Evolutionary conservation across 257 asterid species (phyloP), one percentile per base, ranked within the genome.

Genomic region (Scutellaria baicalensis): DNA sequence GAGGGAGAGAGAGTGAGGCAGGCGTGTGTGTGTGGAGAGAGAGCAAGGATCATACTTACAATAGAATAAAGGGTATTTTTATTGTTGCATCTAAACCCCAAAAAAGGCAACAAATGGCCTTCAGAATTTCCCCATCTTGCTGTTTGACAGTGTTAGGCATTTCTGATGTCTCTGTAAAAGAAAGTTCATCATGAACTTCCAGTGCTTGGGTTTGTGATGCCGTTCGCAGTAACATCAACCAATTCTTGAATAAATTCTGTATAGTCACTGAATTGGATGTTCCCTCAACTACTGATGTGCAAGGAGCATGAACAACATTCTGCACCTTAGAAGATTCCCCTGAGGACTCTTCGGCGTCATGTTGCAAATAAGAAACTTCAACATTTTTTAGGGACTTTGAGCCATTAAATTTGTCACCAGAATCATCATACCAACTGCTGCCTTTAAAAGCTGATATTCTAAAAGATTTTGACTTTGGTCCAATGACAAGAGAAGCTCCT

Each of bases 361-460:
- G 83, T 44, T 82, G 83, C 70, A 77, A 78, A 81, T 81, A 87
- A 66, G 91, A 83, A 80, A 83, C 78, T 58, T 83, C 71, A 56
- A 75, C 82, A 21, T 77, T 78, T 58, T 81, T 84, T 75, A 55
- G 72, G 35, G 87, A 75, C 67, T 84, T 84, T 69, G 93, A 82
- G 65, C 82, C 82, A 71, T 79, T 78, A 61, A 57, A 69, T 67
- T 76, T 79, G 78, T 81, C 74, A n/a, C 83, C 85, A 56, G 84
- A 74, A 69, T 82, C 84, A 77, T 82, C 83, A 73, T 70, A 70
- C 36, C 67, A 83, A 63, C 66, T 71, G 80, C 71, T 75, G 66
- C 84, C 81, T 79, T 83, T 85, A 78, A 87, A 85, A 36, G 90
- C 96, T 33, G 86, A 85, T 75, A 87, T 68, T 81, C 82, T 89